Percentiles rank a stretch among this genome's conserved stretches.
Evolutionary conservation across 805 yeast genomes (phyloP).

Genomic region (Komagataella pastoris): DNA sequence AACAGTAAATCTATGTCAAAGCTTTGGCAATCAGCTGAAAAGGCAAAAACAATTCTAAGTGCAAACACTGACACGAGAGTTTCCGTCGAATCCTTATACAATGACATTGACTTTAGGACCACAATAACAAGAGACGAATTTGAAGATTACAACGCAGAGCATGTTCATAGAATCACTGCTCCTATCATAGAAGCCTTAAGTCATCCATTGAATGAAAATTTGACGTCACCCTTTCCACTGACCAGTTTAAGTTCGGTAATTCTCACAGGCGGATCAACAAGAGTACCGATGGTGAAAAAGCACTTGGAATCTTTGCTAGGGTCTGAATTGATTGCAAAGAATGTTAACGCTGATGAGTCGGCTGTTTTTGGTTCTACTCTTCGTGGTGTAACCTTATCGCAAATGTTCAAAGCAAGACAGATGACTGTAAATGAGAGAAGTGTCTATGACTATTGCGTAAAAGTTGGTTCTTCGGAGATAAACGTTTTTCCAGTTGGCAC

Average conservation of each 20-base stretch:
- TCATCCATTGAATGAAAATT: constrained; percentile 15
- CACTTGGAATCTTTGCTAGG: constrained; percentile 41
- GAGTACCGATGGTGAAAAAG: constrained; percentile 79
- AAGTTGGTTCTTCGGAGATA: constrained; percentile 13
- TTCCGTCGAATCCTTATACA: constrained; percentile 59
- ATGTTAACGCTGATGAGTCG: constrained; percentile 92
- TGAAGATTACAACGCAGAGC: constrained; percentile 39
- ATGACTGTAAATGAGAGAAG: constrained; percentile 46
- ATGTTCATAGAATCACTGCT: constrained; percentile 28
- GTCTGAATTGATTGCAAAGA: constrained; percentile 53
- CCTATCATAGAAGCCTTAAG: constrained; percentile 45
- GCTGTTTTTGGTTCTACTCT: constrained; percentile 84
- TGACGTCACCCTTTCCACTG: constrained; percentile 6
- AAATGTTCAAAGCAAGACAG: constrained; percentile 50
- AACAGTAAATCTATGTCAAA: constrained; percentile 47
- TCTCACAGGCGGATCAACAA: constrained; percentile 79
- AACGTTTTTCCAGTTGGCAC: constrained; percentile 36
- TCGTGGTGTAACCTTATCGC: constrained; percentile 65
- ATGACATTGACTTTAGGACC: constrained; percentile 64
- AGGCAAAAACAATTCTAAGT: constrained; percentile 74
- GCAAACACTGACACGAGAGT: constrained; percentile 76
- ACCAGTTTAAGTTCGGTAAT: constrained; percentile 40
- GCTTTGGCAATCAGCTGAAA: constrained; percentile 74
- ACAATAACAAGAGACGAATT: constrained; percentile 68
- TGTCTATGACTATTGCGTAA: constrained; percentile 31